Percentiles rank a stretch among this genome's conserved stretches.
phyloP scores from a whole-genome alignment of 1,284 basidiomycete species.

The Apiotrichum siamense region DNA sequence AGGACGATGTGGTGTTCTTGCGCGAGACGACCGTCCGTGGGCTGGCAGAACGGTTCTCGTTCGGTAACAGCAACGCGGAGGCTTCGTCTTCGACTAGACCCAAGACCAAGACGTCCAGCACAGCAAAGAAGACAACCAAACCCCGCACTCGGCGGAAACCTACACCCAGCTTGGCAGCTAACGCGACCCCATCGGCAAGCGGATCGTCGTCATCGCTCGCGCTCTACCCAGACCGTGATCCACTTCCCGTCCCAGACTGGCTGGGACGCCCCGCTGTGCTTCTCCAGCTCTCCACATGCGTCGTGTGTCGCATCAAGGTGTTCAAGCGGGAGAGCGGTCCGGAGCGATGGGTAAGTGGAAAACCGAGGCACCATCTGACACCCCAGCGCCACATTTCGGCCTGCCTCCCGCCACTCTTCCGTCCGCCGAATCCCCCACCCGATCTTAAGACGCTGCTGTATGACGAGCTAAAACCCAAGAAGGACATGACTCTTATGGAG shows the following conservation, averaged over 20 bases:
- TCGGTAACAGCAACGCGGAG: constrained; percentile 5
- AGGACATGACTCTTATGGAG: constrained; percentile 9
- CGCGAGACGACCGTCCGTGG: constrained; percentile 1
- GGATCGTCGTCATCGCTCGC: not conserved
- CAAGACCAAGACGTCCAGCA: constrained; percentile 53
- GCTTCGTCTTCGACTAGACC: not conserved
- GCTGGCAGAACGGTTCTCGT: constrained; percentile 7
- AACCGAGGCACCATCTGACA: not conserved
- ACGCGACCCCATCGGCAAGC: not conserved
- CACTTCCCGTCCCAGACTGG: constrained; percentile 29
- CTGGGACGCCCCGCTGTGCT: constrained; percentile 28
- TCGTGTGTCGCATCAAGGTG: constrained; percentile 27
- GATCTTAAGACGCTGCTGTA: constrained; percentile 30
- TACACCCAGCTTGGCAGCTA: too few species aligned
- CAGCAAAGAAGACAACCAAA: not conserved
- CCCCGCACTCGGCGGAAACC: not conserved
- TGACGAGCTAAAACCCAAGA: constrained; percentile 19
- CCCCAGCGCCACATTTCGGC: constrained; percentile 35
- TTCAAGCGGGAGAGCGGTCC: constrained; percentile 34
- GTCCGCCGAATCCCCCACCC: constrained; percentile 35
- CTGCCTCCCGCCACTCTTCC: constrained; percentile 35
- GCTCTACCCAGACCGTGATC: not conserved
- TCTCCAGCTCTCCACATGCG: constrained; percentile 22
- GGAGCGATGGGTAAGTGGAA: constrained; percentile 35
- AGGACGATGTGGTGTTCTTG: constrained; percentile 17